Base-by-base conservation (phyloP, 2,329 filamentous ascomycete genomes). In the Aspergillus floridensis region DNA sequence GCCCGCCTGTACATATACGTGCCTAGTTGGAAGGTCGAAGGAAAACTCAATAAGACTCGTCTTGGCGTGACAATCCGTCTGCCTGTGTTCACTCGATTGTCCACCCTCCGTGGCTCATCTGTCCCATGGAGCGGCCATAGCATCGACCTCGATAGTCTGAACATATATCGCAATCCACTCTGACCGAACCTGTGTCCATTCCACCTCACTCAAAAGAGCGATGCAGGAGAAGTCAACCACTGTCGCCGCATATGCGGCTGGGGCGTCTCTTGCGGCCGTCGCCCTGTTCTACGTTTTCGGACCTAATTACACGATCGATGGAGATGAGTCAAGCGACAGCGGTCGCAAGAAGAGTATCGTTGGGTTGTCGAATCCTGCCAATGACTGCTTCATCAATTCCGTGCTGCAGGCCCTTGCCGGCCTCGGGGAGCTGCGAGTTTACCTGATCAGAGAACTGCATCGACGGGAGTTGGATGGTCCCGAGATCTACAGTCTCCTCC, bases 371-470 rank as follows among this genome's bases (percentile, higher is more conserved):
- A 99, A 99, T 76, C 88, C 91, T 8, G 95, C 93, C 66, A 99
- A 99, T 77, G 95, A 95, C 76, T 95, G 91, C 80, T 95, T 93
- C 77, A 97, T 98, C 80, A 99, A 99, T 77, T 96, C 92, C 24
- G 90, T 96, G 21, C 85, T 99, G 38, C 95, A 99, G 79, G 92
- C 92, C 7, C 83, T 99, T 48, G 93, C 95, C 14, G 95, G 95
- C 2, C 81, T 98, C 32, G 90, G 90, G 53, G 92, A 98, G 73
- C 81, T 99, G 71, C 88, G 95, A 64, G 78, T 95, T 66, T 99
- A 97, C 78, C 81, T 99, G 63, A 97, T 98, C 71, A 86, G 92
- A 66, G 93, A 98, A 78, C 89, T 90, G 35, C 92, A 97, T 76
- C 86, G 92, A 62, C 86, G 93, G 65, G 85, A 85, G 65, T 84